Percentiles rank a stretch among this genome's conserved stretches.
These are phyloP conservation scores for Apophysomyces trapeziformis DNA, from an alignment of 371 early-diverging fungal genomes.

Conservation along the genomic window DNA sequence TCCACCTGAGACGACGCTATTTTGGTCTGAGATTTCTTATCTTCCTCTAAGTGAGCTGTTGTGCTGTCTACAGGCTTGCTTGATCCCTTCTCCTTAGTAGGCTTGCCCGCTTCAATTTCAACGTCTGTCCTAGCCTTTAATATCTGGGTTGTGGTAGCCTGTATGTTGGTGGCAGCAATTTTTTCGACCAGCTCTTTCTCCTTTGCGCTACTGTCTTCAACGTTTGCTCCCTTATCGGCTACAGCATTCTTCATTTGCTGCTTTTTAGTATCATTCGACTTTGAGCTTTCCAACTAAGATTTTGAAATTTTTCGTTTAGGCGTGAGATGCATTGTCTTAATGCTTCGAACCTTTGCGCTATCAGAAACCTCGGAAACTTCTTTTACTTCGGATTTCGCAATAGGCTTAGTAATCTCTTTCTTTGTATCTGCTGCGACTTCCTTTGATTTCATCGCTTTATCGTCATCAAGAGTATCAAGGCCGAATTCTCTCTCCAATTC, in stretches of 20 bases:
- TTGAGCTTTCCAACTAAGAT: neutral
- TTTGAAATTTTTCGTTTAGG: constrained; percentile 2
- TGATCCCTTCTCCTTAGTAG: neutral
- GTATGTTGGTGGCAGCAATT: neutral
- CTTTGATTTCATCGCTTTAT: neutral
- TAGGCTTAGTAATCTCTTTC: neutral
- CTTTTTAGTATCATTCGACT: neutral
- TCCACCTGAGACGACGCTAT: neutral
- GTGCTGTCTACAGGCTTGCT: neutral
- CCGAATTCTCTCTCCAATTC: constrained; percentile 5
- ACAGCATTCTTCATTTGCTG: neutral
- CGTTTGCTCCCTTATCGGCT: neutral
- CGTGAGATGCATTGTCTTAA: neutral
- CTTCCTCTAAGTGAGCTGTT: neutral
- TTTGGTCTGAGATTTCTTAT: neutral
- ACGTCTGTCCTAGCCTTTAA: neutral
- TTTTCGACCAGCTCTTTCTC: neutral
- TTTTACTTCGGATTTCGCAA: neutral
- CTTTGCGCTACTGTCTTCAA: neutral
- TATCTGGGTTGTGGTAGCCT: neutral
- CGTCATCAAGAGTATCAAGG: neutral
- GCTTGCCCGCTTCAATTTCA: neutral
- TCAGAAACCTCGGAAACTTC: neutral
- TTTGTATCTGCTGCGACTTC: neutral
- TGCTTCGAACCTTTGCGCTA: constrained; percentile 6